These are phyloP conservation scores for Flaveria bidentis DNA, from an alignment of 129 eudicot genomes.

Conservation along the genomic window DNA sequence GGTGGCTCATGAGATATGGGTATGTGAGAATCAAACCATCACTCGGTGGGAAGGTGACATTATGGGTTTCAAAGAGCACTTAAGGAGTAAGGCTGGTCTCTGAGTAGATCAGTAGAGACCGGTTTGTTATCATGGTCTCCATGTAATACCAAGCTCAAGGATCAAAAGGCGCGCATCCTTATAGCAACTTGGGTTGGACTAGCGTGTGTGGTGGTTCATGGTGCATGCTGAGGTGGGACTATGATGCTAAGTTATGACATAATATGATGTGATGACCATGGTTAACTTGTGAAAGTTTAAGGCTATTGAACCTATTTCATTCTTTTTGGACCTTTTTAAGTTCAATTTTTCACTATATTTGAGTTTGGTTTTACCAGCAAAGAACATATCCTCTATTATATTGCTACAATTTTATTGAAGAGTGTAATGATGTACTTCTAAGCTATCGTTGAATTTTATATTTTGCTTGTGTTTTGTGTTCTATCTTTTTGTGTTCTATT, in stretches of 20 bases:
- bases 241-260: neutral
- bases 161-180: neutral
- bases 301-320: slow-evolving; percentile 12
- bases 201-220: neutral
- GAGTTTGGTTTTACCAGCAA: slow-evolving; percentile 12
- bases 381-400: slow-evolving; percentile 23
- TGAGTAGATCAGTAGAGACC: slow-evolving; percentile 21
- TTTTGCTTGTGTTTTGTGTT: neutral
- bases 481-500: too few species aligned
- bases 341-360: slow-evolving; percentile 31
- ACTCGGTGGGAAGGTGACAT: slow-evolving; percentile 87
- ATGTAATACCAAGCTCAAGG: slow-evolving; percentile 2
- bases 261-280: neutral
- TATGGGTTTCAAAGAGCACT: slow-evolving; percentile 76
- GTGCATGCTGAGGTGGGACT: slow-evolving; percentile 18
- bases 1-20: slow-evolving; percentile 98
- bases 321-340: slow-evolving; percentile 13
- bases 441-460: slow-evolving; percentile 19
- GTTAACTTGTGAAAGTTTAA: slow-evolving; percentile 8
- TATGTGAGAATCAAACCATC: slow-evolving; percentile 80
- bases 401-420: slow-evolving; percentile 34
- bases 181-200: neutral
- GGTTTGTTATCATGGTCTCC: neutral
- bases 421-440: slow-evolving; percentile 36
- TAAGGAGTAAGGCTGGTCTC: slow-evolving; percentile 64